Base-by-base conservation (phyloP, 2,329 filamentous ascomycete genomes). In the Colletotrichum costaricense region DNA sequence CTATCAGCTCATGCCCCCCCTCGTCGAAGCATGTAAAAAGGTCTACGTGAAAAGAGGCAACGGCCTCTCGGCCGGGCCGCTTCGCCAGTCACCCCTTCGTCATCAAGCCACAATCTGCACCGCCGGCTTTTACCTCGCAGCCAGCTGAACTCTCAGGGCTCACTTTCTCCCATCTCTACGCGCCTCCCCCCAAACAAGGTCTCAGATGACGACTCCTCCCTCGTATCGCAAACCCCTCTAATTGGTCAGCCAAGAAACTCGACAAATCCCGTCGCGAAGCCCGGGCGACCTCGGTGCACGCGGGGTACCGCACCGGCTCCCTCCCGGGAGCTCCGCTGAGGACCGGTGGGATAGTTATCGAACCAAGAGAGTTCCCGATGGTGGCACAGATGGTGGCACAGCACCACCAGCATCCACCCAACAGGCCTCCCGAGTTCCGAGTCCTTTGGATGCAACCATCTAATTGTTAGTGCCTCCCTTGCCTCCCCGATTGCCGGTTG, bases 371-470 rank as follows among this genome's bases (percentile, higher is more conserved):
- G n/a, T n/a, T 42, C 16, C 14, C 30, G 63, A 57, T 38, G 28
- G 69, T 68, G 64, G 57, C 57, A 67, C 62, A 58, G 63, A 57
- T 38, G 28, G 69, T 68, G 64, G 57, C 57, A 67, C 62, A 58
- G 63, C 67, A 56, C 58, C 35, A 38, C 12, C 33, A 16, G 11
- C 35, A 42, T 16, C 38, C 38, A 42, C 2, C 38, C 38, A 3
- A 42, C 62, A 56, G 30, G 38, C 1, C 19, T 52, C 11, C 35
- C 9, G 49, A 12, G 2, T 24, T 22, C 22, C 57, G 38, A 42
- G 16, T 42, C 16, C 14, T 1, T 59, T 16, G 8, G 12, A 38
- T 22, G n/a, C 4, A 42, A 26, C 11, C 33, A 35, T 30, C 12
- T 26, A 42, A 60, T 26, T 14, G 12, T 19, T 22, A 54, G 42